These are phyloP conservation scores for Suillus ampliporus DNA, from an alignment of 768 basidiomycete genomes.

Conservation along the genomic window DNA sequence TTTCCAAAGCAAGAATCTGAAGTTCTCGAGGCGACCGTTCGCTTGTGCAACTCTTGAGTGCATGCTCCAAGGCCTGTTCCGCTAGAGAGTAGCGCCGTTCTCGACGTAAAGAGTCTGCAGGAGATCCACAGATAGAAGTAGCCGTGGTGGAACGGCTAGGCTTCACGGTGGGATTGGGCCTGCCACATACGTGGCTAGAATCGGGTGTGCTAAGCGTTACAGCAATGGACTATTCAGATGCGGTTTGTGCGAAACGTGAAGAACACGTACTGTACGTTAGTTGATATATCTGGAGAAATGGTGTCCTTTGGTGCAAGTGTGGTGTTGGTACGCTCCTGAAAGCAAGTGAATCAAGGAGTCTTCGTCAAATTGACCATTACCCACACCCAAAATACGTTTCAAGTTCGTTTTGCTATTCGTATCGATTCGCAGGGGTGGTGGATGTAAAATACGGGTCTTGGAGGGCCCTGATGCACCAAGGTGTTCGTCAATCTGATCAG, in stretches of 20 bases:
- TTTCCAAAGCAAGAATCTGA: conserved; percentile 52
- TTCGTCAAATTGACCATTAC: background rate
- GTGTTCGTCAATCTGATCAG: conserved; percentile 32
- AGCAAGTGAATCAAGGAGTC: conserved; percentile 10
- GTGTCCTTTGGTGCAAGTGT: conserved; percentile 11
- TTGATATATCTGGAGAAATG: conserved; percentile 12
- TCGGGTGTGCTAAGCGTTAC: conserved; percentile 28
- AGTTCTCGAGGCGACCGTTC: conserved; percentile 48
- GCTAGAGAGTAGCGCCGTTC: conserved; percentile 50
- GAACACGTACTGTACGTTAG: conserved; percentile 24
- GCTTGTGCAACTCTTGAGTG: conserved; percentile 38
- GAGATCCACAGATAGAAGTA: conserved; percentile 34
- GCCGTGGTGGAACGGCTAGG: conserved; percentile 7
- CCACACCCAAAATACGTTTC: conserved; percentile 21
- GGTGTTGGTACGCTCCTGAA: conserved; percentile 30
- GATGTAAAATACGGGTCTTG: conserved; percentile 15
- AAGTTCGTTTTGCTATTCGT: conserved; percentile 11
- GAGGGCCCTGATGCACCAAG: conserved; percentile 16
- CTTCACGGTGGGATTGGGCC: conserved; percentile 21
- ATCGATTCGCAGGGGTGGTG: conserved; percentile 22
- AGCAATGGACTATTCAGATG: background rate
- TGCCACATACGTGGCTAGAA: conserved; percentile 21
- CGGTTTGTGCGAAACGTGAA: conserved; percentile 20
- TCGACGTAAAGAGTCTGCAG: conserved; percentile 33
- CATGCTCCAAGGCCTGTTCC: conserved; percentile 47